Conservation (phyloP, 768 basidiomycete genomes). For the Leccinellum luteum region DNA sequence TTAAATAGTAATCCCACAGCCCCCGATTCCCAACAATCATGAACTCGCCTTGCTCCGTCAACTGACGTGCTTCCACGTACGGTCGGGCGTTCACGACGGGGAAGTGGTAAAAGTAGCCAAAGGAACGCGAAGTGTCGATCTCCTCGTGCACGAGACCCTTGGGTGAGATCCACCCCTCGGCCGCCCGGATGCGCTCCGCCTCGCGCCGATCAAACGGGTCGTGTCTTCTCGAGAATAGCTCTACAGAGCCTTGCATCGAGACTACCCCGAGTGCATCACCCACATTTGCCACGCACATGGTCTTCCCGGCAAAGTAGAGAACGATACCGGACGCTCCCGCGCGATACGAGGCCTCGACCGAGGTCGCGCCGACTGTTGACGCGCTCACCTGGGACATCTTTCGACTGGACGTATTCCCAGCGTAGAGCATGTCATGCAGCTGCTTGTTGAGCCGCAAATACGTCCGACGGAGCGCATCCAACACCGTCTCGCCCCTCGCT, state of each 20-base stretch:
- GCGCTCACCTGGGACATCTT: conserved; percentile 71
- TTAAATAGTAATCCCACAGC: conserved; percentile 90
- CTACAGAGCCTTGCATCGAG: conserved; percentile 70
- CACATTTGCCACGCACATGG: conserved; percentile 84
- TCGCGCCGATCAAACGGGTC: conserved; percentile 88
- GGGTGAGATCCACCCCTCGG: conserved; percentile 94
- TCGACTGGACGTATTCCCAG: conserved; percentile 41
- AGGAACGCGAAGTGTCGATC: conserved; percentile 86
- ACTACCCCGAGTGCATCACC: conserved; percentile 88
- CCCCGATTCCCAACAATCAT: conserved; percentile 93
- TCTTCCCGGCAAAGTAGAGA: conserved; percentile 77
- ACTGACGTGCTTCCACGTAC: conserved; percentile 62
- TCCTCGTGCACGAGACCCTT: conserved; percentile 90
- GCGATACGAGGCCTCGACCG: conserved; percentile 49
- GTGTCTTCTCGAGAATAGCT: conserved; percentile 75
- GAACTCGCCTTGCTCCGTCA: conserved; percentile 89
- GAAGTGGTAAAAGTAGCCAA: conserved; percentile 88
- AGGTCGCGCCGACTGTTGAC: conserved; percentile 33
- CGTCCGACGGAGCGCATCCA: conserved; percentile 80
- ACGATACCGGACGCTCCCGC: conserved; percentile 85
- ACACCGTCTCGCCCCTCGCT: conserved; percentile 48
- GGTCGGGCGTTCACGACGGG: conserved; percentile 91
- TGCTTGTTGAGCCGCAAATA: conserved; percentile 86
- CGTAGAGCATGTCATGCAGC: conserved; percentile 65
- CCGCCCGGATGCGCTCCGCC: conserved; percentile 80